Conservation (phyloP, 345 rosid species). For the Corchorus capsularis region DNA sequence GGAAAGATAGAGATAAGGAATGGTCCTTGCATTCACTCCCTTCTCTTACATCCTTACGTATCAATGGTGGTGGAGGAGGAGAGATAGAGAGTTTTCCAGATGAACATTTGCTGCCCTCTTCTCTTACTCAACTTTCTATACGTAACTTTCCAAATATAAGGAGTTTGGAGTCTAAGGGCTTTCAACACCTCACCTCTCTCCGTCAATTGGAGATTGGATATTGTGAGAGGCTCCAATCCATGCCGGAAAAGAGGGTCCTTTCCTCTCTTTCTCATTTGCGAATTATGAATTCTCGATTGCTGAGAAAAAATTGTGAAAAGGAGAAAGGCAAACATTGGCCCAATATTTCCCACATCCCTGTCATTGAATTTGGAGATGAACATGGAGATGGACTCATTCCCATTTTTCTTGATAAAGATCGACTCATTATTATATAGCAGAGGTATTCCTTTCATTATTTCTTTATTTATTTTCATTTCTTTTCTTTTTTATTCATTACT, state of each 20-base stretch:
- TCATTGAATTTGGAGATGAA: too few species aligned
- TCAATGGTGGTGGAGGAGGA: too few species aligned
- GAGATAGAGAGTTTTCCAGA: not conserved
- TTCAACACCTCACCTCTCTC: not conserved
- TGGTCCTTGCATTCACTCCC: not conserved
- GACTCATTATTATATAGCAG: too few species aligned
- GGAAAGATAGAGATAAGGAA: not conserved
- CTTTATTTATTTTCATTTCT: too few species aligned
- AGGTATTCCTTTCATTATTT: too few species aligned
- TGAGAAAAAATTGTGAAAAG: too few species aligned
- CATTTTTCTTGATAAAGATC: too few species aligned
- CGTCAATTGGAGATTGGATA: not conserved
- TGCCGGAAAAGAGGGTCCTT: not conserved
- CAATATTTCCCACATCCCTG: too few species aligned
- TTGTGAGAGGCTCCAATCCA: constrained; percentile 2
- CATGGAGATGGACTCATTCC: too few species aligned
- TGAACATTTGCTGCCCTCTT: not conserved
- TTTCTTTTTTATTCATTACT: too few species aligned
- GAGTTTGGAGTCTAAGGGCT: not conserved
- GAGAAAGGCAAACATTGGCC: too few species aligned
- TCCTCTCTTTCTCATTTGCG: not conserved
- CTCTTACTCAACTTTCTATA: not conserved
- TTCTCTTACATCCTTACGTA: not conserved
- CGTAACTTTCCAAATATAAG: not conserved
- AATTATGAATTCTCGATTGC: too few species aligned